Evolutionary conservation across 225 moss, liverwort and hornwort genomes (phyloP).

Genomic region (Thuidium tamariscinum): DNA sequence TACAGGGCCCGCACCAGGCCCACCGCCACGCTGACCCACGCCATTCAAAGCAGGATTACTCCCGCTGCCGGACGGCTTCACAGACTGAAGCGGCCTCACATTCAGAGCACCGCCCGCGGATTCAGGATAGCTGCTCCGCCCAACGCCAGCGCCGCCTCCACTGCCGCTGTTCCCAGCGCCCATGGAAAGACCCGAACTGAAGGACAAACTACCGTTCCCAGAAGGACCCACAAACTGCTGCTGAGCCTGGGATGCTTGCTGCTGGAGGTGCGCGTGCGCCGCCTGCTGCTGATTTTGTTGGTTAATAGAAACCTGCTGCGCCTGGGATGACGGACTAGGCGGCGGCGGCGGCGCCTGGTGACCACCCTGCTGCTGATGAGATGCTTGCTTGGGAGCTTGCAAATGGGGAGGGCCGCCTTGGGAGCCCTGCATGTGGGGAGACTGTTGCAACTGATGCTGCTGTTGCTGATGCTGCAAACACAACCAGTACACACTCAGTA

Average conservation of each 20-base stretch:
- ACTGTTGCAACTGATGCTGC: conserved; percentile 17
- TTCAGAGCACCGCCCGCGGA: neutral
- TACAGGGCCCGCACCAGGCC: conserved; percentile 11
- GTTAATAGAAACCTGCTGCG: conserved; percentile 4
- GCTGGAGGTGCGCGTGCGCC: too few species aligned
- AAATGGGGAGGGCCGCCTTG: conserved; percentile 23
- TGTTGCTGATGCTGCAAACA: conserved; percentile 16
- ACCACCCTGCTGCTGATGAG: conserved; percentile 13
- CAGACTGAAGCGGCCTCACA: conserved; percentile 19
- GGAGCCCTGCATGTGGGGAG: conserved; percentile 9
- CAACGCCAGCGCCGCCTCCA: neutral
- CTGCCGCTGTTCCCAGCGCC: conserved; percentile 5
- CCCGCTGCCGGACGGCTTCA: conserved; percentile 12
- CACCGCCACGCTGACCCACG: conserved; percentile 10
- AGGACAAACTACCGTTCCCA: conserved; percentile 13
- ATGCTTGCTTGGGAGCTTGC: conserved; percentile 15
- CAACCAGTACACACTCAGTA: neutral
- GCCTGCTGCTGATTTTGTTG: conserved; percentile 14
- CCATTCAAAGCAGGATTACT: neutral
- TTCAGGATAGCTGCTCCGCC: conserved; percentile 22
- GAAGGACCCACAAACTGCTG: conserved; percentile 14
- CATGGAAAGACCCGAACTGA: conserved; percentile 13
- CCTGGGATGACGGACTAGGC: conserved; percentile 3
- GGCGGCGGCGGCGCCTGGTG: conserved; percentile 23
- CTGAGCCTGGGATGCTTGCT: conserved; percentile 3